Base-by-base conservation (phyloP, 176 grass and related monocot species). In the Ananas comosus region DNA sequence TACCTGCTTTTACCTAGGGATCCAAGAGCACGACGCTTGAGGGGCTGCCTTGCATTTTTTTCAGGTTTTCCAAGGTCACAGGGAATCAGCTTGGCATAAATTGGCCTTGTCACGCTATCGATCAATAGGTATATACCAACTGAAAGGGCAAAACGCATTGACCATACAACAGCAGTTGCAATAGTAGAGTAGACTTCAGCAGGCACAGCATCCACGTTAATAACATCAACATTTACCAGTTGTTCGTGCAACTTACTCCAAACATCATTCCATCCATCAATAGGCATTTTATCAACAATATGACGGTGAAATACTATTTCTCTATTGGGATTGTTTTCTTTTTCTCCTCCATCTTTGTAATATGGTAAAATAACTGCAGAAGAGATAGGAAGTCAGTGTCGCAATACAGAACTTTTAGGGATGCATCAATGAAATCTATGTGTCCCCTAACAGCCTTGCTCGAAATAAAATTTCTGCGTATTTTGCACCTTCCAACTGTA, bases 331-430 rank as follows among this genome's bases (percentile, higher is more conserved):
- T 66, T 67, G 29, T 14, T 64, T 9, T 25, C 53, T 81, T 80
- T 48, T 28, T 29, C 64, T 51, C 19, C 53, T 80, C 53, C 49
- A 68, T 80, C 64, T 68, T 68, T 80, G 52, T 72, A 74, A 61
- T 81, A 81, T 42, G 78, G 71, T 63, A 74, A 74, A 57, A 81
- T 81, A 18, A 81, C 78, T 81, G 71, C 70, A 81, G 70, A 59
- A 59, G 16, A 59, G 19, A 59, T 17, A 17, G 14, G 9, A 59
- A 59, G 12, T 17, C 2, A 59, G 8, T 59, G 54, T 21, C 21
- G n/a, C 14, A 17, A 17, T 59, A 59, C 14, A 21, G 54, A 75
- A 8, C 33, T 11, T 12, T 24, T 53, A 53, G 23, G 13, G 33
- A 2, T 54, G 33, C 13, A 1, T 54, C 24, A 53, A 51, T 42